Evolutionary conservation across 768 basidiomycete species (phyloP).

Genomic region (Rhizopogon roseolus): DNA sequence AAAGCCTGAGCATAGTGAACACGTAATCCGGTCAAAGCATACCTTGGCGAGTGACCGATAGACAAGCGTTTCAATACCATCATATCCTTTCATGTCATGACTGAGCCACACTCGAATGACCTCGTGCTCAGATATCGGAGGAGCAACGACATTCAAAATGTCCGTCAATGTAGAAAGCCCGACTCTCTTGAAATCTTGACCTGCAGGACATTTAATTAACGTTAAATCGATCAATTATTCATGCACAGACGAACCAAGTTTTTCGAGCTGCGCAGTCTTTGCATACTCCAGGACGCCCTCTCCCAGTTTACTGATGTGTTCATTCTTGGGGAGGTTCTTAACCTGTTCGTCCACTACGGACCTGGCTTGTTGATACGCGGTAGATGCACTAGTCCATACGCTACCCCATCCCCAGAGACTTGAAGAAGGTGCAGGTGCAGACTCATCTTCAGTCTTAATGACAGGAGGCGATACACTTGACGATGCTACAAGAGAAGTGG

Average conservation of each 20-base stretch:
- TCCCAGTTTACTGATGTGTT: slow-evolving; percentile 85
- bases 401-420: slow-evolving; percentile 78
- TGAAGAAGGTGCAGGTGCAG: slow-evolving; percentile 6
- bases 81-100: slow-evolving; percentile 96
- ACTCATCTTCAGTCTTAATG: slow-evolving; percentile 16
- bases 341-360: slow-evolving; percentile 91
- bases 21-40: slow-evolving; percentile 15
- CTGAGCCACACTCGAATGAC: slow-evolving; percentile 94
- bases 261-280: slow-evolving; percentile 85
- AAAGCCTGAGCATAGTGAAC: slow-evolving; percentile 4
- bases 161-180: slow-evolving; percentile 88
- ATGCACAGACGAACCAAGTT: slow-evolving; percentile 57
- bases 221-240: not conserved
- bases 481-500: slow-evolving; percentile 35
- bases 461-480: slow-evolving; percentile 24
- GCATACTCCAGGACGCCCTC: slow-evolving; percentile 85
- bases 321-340: slow-evolving; percentile 79
- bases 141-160: slow-evolving; percentile 93
- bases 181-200: slow-evolving; percentile 84
- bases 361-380: slow-evolving; percentile 83
- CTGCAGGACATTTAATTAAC: slow-evolving; percentile 35
- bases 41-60: slow-evolving; percentile 84
- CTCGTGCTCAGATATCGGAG: slow-evolving; percentile 97
- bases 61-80: slow-evolving; percentile 91
- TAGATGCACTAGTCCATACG: slow-evolving; percentile 86